phyloP scores from a whole-genome alignment of 2,329 filamentous ascomycete species.

The Fusarium udum region DNA sequence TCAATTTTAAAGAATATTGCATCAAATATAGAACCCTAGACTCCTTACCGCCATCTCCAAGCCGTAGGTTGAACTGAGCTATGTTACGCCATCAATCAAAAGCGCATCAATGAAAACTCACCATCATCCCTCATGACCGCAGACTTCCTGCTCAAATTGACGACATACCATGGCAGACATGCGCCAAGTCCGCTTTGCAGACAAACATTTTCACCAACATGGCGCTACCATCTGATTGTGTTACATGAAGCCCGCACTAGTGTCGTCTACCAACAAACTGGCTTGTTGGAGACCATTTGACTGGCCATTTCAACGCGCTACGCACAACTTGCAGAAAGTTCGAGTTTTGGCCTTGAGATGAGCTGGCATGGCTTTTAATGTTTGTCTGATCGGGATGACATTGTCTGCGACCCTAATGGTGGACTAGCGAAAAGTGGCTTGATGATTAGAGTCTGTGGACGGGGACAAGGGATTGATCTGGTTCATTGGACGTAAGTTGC shows the following conservation, averaged over 20 bases:
- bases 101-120: too few relatives aligned
- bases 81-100: not conserved
- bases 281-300: not conserved
- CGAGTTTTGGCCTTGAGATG: accelerated
- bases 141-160: accelerated
- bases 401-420: not conserved
- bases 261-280: not conserved
- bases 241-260: not conserved
- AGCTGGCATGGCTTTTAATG: not conserved
- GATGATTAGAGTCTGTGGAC: too few relatives aligned
- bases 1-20: too few relatives aligned
- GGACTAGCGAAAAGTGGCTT: not conserved
- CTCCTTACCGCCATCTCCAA: too few relatives aligned
- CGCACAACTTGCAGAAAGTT: not conserved
- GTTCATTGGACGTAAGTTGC: accelerated
- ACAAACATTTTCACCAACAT: not conserved
- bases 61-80: too few relatives aligned
- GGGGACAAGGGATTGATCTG: accelerated
- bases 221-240: not conserved
- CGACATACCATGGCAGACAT: not conserved
- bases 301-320: not conserved
- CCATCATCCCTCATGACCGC: accelerated
- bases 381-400: not conserved
- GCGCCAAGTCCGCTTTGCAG: not conserved
- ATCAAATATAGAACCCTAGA: accelerated